Conservation (phyloP, 331 rosid genomes). For the Malus hybrid region DNA sequence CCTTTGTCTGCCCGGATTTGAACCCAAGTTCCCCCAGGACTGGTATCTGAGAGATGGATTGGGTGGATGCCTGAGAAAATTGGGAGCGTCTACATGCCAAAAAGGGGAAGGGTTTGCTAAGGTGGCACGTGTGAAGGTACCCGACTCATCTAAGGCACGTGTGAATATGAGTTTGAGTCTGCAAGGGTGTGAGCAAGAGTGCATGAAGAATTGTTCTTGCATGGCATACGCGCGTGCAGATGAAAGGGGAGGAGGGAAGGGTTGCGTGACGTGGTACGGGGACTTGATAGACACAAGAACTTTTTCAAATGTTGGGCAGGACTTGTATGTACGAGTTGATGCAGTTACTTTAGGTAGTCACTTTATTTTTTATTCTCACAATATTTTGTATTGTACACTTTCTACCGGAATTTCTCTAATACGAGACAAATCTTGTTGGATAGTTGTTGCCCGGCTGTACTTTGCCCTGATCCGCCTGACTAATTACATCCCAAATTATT, state of each 20-base stretch:
- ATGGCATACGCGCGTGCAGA: conserved; percentile 42
- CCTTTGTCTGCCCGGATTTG: conserved; percentile 61
- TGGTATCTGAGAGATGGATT: conserved; percentile 43
- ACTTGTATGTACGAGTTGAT: conserved; percentile 47
- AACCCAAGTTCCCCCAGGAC: neutral
- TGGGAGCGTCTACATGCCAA: conserved; percentile 13
- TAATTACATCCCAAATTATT: too few species aligned
- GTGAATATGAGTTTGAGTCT: conserved; percentile 15
- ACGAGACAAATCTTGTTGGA: too few species aligned
- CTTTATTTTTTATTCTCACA: too few species aligned
- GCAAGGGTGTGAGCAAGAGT: conserved; percentile 30
- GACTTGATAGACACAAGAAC: conserved; percentile 36
- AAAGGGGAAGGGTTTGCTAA: conserved; percentile 49
- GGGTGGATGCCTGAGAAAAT: conserved; percentile 44
- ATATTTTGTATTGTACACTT: too few species aligned
- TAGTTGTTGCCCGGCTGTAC: too few species aligned
- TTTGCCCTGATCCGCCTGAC: too few species aligned
- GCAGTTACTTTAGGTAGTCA: neutral
- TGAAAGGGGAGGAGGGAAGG: conserved; percentile 24
- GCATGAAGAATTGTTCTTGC: conserved; percentile 48
- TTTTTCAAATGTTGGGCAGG: conserved; percentile 26
- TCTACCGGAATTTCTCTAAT: neutral
- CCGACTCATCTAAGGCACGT: conserved; percentile 33
- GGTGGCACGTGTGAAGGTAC: conserved; percentile 34
- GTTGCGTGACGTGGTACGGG: conserved; percentile 58